Evolutionary conservation across 495 filamentous ascomycete genomes (phyloP), one percentile per base, ranked within the genome.

Genomic region (Penicillium maclennaniae): DNA sequence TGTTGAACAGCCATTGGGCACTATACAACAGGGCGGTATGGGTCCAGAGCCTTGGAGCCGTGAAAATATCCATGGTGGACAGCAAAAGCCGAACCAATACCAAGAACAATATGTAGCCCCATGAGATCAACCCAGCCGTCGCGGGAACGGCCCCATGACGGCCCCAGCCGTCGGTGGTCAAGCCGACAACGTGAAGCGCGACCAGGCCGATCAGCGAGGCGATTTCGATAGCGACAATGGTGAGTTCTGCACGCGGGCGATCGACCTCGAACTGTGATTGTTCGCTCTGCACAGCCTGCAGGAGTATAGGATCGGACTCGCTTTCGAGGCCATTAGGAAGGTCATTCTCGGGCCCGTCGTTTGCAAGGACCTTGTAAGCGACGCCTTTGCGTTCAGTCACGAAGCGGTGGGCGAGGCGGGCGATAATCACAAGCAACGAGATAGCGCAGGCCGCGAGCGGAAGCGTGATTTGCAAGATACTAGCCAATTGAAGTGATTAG

Each of bases 11-110:
- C 88, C 93, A 97, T 62, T 91, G 87, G 46, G 86, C 73, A 47
- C 79, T 77, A 67, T 99, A 99, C n/a, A 97, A 79, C 42, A 79
- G 71, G 7, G 91, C 85, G 0, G 95, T 97, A 69, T 99, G 93
- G 57, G 91, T 90, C 95, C 95, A 99, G 9, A 97, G 69, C 38
- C 81, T 78, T 15, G 87, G 87, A 21, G 91, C 79, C 1, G 74
- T 77, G 46, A 61, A 62, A 59, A 84, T 84, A 56, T 81, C 79
- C 28, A 81, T 79, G 53, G 83, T 84, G 16, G 87, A 86, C 49
- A 91, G 77, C 26, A 88, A 74, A 45, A 97, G 74, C 14, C 93
- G 85, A 7, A 89, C 68, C 25, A 82, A 79, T 6, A 84, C 84
- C 53, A 99, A 79, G 25, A 87, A 74, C 39, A 95, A 71, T 43